These are phyloP conservation scores for Paecilomyces formosus DNA, from an alignment of 2,329 filamentous ascomycete species.

Conservation along the genomic window DNA sequence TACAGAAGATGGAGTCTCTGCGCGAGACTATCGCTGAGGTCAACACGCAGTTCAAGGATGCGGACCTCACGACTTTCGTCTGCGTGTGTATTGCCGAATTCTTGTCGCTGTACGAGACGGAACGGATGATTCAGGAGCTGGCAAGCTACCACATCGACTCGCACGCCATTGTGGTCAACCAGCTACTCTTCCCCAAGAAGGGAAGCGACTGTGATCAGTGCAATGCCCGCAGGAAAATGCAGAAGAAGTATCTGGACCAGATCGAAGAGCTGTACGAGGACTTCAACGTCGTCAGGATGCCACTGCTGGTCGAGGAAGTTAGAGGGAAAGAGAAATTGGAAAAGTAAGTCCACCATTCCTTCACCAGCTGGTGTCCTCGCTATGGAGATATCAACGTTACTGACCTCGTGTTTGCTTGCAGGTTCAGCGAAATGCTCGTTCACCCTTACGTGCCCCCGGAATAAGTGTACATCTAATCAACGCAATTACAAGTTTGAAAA, in stretches of 20 bases:
- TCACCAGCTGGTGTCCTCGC: background rate
- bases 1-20: slow-evolving; percentile 88
- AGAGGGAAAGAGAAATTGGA: slow-evolving; percentile 90
- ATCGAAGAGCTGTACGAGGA: slow-evolving; percentile 98
- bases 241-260: slow-evolving; percentile 98
- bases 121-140: slow-evolving; percentile 98
- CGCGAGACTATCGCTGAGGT: slow-evolving; percentile 91
- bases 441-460: slow-evolving; percentile 40
- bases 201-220: slow-evolving; percentile 89
- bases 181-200: slow-evolving; percentile 84
- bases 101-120: slow-evolving; percentile 92
- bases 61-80: slow-evolving; percentile 90
- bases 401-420: slow-evolving; percentile 11
- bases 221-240: slow-evolving; percentile 91
- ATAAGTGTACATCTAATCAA: slow-evolving; percentile 7
- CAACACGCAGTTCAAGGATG: slow-evolving; percentile 96
- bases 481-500: slow-evolving; percentile 8
- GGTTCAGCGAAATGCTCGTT: slow-evolving; percentile 44
- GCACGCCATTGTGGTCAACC: slow-evolving; percentile 96
- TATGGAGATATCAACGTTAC: slow-evolving; percentile 7
- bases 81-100: slow-evolving; percentile 99
- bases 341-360: slow-evolving; percentile 47
- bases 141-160: slow-evolving; percentile 91
- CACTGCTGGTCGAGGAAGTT: slow-evolving; percentile 88
- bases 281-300: slow-evolving; percentile 99